Percentiles rank a stretch among this genome's conserved stretches.
phyloP scores from a whole-genome alignment of 2,329 filamentous ascomycete species.

The Ciborinia camelliae region DNA sequence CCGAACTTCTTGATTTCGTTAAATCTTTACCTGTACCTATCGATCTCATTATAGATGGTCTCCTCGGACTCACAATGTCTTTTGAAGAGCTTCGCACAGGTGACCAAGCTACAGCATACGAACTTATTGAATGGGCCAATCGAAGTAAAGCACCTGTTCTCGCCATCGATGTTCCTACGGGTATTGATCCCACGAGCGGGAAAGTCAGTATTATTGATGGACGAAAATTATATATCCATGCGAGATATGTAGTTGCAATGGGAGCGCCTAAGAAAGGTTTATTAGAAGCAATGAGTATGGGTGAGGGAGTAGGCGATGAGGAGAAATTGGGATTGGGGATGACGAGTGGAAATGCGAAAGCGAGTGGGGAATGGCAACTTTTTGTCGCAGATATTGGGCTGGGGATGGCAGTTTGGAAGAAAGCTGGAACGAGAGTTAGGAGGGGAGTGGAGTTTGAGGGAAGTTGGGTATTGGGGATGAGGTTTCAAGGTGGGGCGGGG shows the following conservation, averaged over 20 bases:
- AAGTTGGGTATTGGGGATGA: constrained; percentile 76
- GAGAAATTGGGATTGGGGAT: constrained; percentile 31
- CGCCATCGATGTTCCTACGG: constrained; percentile 87
- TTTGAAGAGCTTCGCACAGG: constrained; percentile 84
- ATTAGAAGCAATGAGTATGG: constrained; percentile 61
- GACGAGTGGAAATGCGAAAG: constrained; percentile 13
- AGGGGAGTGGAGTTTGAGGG: constrained; percentile 86
- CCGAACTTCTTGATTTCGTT: constrained; percentile 58
- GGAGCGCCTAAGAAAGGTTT: constrained; percentile 85
- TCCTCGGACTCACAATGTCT: constrained; percentile 80
- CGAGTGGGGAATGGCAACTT: constrained; percentile 62
- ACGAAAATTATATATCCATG: constrained; percentile 72
- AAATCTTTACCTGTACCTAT: constrained; percentile 60
- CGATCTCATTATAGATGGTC: constrained; percentile 81
- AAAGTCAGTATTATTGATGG: constrained; percentile 66
- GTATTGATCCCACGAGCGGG: constrained; percentile 76
- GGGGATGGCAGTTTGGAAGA: constrained; percentile 77
- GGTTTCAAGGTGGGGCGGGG: constrained; percentile 33
- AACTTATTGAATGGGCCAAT: constrained; percentile 92
- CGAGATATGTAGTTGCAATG: constrained; percentile 79
- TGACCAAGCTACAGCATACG: constrained; percentile 79
- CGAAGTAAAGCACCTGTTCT: constrained; percentile 78
- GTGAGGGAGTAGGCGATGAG: constrained; percentile 30
- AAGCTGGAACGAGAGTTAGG: constrained; percentile 74
- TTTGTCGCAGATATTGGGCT: constrained; percentile 86